phyloP scores from a whole-genome alignment of 129 eudicot species.

The Tagetes patula region DNA sequence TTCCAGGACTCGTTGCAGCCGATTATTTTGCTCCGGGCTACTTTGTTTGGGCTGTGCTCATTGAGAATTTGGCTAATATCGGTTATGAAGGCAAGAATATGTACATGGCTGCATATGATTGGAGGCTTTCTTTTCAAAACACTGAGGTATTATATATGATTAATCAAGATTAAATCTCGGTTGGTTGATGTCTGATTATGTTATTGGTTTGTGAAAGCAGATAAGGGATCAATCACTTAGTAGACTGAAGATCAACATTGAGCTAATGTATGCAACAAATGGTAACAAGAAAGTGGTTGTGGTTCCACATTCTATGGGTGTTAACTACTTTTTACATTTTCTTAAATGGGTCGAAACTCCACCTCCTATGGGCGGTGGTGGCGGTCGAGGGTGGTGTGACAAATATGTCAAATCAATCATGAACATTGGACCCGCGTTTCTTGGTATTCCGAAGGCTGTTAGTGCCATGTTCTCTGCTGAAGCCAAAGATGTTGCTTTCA shows the following conservation, averaged over 20 bases:
- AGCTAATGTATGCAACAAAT: conserved; percentile 72
- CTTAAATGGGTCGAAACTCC: conserved; percentile 89
- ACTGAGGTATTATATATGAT: conserved; percentile 56
- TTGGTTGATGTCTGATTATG: not conserved
- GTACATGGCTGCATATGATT: conserved; percentile 91
- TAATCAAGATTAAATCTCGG: not conserved
- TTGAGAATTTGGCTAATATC: conserved; percentile 75
- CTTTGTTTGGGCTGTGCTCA: conserved; percentile 87
- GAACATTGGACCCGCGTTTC: conserved; percentile 88
- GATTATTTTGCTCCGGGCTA: conserved; percentile 96
- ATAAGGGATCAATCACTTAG: conserved; percentile 79
- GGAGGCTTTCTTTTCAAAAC: conserved; percentile 94
- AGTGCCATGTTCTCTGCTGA: conserved; percentile 72
- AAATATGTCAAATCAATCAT: conserved; percentile 80
- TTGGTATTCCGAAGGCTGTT: conserved; percentile 89
- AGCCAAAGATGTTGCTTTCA: conserved; percentile 72
- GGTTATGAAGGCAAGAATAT: conserved; percentile 87
- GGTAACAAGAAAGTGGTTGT: conserved; percentile 93
- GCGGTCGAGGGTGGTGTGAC: conserved; percentile 85
- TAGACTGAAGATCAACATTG: conserved; percentile 84
- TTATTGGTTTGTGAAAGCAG: conserved; percentile 33
- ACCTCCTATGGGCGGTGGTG: conserved; percentile 85
- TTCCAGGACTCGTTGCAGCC: conserved; percentile 87
- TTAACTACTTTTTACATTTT: conserved; percentile 75
- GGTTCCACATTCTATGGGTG: conserved; percentile 97